Evolutionary conservation across 768 basidiomycete species (phyloP).

Genomic region (Kwoniella sp.): DNA sequence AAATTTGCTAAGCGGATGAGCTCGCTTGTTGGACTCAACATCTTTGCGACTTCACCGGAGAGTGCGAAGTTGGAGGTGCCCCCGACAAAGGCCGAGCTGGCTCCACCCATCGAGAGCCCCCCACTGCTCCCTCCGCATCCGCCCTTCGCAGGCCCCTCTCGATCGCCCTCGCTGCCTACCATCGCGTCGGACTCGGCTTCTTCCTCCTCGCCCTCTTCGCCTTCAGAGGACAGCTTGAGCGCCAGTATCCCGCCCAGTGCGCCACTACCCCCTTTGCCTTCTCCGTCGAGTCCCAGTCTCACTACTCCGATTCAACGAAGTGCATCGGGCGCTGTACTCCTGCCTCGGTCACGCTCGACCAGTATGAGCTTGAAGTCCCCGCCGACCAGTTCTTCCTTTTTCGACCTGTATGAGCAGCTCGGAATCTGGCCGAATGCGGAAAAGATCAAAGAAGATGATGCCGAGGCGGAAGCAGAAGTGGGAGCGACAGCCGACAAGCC

Average conservation of each 20-base stretch:
- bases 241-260: conserved; percentile 16
- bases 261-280: conserved; percentile 14
- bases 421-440: conserved; percentile 44
- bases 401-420: conserved; percentile 46
- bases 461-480: background rate
- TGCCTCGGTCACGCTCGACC: conserved; percentile 39
- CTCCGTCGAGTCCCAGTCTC: background rate
- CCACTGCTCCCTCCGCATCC: conserved; percentile 40
- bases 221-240: conserved; percentile 2
- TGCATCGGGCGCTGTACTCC: conserved; percentile 26
- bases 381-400: conserved; percentile 42
- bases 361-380: conserved; percentile 44
- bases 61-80: conserved; percentile 5
- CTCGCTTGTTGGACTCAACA: conserved; percentile 13
- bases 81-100: conserved; percentile 5
- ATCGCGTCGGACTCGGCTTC: conserved; percentile 16
- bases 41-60: conserved; percentile 1
- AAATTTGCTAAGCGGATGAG: conserved; percentile 22
- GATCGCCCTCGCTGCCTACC: conserved; percentile 16
- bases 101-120: conserved; percentile 30
- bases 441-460: conserved; percentile 8
- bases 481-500: background rate
- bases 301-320: conserved; percentile 5
- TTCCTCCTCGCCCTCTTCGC: background rate
- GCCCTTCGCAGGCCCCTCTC: conserved; percentile 24